phyloP scores from a whole-genome alignment of 768 basidiomycete genomes.

The Suillus luteus region DNA sequence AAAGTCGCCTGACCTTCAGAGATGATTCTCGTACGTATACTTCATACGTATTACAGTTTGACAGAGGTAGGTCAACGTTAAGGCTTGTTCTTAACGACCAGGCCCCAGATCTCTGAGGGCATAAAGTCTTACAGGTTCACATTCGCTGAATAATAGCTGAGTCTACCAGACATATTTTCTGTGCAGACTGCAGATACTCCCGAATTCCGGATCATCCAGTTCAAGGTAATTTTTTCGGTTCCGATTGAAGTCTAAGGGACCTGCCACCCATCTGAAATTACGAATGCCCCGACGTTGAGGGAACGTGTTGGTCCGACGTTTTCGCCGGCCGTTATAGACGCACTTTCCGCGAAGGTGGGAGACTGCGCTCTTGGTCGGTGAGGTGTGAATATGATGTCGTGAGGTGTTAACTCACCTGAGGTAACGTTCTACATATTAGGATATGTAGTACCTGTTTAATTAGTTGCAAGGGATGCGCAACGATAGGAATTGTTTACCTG shows the following conservation, averaged over 20 bases:
- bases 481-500: not conserved
- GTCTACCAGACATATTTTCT: not conserved
- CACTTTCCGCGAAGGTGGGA: not conserved
- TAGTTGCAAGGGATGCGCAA: not conserved
- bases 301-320: not conserved
- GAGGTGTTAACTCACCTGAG: not conserved
- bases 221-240: not conserved
- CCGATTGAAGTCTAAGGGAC: no score
- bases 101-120: not conserved
- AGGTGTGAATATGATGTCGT: not conserved
- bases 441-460: conserved; percentile 2
- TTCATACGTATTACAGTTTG: not conserved
- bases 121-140: not conserved
- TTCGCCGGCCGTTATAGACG: not conserved
- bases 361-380: not conserved
- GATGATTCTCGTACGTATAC: not conserved
- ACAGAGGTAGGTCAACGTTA: not conserved
- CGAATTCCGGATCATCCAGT: not conserved
- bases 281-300: not conserved
- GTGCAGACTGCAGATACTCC: not conserved
- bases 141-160: not conserved
- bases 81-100: not conserved
- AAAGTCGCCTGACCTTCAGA: not conserved
- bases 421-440: not conserved
- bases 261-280: not conserved